Conservation (phyloP, 495 filamentous ascomycete species). For the Podospora pseudopauciseta region DNA sequence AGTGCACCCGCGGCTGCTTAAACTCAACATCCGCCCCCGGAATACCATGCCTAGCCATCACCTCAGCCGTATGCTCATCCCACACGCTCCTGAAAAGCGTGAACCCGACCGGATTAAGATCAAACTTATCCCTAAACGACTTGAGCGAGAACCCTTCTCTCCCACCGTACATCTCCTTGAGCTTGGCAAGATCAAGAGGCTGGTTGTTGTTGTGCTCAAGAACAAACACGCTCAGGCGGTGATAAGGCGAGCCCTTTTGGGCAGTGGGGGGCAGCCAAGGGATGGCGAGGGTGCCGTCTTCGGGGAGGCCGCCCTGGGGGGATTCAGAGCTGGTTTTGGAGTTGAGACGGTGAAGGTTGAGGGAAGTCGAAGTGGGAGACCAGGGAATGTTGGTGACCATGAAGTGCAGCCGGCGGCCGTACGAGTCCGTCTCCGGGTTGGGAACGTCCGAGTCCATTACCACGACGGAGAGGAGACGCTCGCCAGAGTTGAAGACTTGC, state of each 20-base stretch:
- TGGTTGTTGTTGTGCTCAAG: conserved; percentile 67
- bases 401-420: conserved; percentile 78
- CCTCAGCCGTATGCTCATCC: conserved; percentile 78
- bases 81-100: conserved; percentile 83
- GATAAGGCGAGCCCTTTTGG: conserved; percentile 88
- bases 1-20: conserved; percentile 59
- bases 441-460: conserved; percentile 92
- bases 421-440: conserved; percentile 68
- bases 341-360: conserved; percentile 45
- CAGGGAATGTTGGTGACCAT: conserved; percentile 63
- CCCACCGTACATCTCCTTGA: conserved; percentile 50
- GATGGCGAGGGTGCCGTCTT: conserved; percentile 57
- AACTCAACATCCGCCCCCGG: conserved; percentile 79
- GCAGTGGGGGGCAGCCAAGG: conserved; percentile 83
- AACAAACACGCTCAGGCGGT: conserved; percentile 78
- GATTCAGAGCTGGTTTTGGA: conserved; percentile 7
- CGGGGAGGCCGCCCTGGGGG: background rate
- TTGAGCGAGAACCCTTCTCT: conserved; percentile 69
- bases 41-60: conserved; percentile 78
- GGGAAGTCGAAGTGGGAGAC: conserved; percentile 44
- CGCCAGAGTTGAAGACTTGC: conserved; percentile 76
- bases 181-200: conserved; percentile 54
- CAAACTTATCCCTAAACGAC: conserved; percentile 63
- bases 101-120: conserved; percentile 71
- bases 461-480: conserved; percentile 76